Conservation (phyloP, 768 basidiomycete genomes). For the Coprinopsis strossmayeri region DNA sequence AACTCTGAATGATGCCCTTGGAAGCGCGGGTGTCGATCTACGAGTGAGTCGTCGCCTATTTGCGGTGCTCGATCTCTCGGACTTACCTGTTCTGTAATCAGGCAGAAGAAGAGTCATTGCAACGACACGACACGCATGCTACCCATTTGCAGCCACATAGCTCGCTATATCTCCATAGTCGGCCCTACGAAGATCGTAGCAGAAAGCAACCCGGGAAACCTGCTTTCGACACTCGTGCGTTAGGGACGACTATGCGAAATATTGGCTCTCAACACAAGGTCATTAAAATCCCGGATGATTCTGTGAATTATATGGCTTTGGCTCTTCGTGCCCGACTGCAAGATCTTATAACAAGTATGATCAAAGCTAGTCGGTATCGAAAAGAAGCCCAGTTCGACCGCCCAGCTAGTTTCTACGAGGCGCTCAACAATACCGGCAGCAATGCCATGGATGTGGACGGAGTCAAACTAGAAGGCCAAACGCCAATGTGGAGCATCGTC, state of each 20-base stretch:
- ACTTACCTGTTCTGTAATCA: conserved; percentile 19
- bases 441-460: conserved; percentile 29
- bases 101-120: conserved; percentile 84
- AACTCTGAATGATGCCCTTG: conserved; percentile 77
- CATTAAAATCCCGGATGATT: conserved; percentile 59
- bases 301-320: conserved; percentile 72
- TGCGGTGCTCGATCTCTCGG: not conserved
- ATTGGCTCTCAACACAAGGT: conserved; percentile 67
- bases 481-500: conserved; percentile 78
- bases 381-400: conserved; percentile 65
- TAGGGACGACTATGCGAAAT: conserved; percentile 62
- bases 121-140: conserved; percentile 50
- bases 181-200: conserved; percentile 70
- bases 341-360: conserved; percentile 62
- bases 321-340: conserved; percentile 72
- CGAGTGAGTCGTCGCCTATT: conserved; percentile 37
- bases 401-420: conserved; percentile 54
- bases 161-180: conserved; percentile 44
- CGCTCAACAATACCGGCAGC: not conserved
- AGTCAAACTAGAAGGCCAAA: not conserved
- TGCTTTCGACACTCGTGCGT: conserved; percentile 58
- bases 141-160: conserved; percentile 2
- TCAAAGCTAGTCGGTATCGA: conserved; percentile 61
- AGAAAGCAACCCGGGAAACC: conserved; percentile 69
- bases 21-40: conserved; percentile 85